Percentiles rank a stretch among this genome's conserved stretches.
Conservation (phyloP, 352 stramenopile species). For the Phytopythium helicoides region DNA sequence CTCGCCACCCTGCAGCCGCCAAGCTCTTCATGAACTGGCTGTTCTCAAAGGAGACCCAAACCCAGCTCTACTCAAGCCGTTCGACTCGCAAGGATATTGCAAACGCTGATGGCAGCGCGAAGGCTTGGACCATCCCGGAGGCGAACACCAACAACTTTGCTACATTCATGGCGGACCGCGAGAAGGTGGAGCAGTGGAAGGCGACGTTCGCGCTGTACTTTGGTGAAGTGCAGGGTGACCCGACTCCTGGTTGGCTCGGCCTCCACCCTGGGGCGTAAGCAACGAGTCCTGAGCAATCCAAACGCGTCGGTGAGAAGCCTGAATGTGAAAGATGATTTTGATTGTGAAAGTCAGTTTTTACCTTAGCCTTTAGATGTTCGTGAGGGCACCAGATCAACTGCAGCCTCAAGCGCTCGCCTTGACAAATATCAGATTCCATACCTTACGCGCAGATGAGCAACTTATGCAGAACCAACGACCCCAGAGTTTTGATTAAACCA, state of each 20-base stretch:
- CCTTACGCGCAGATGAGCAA: no score
- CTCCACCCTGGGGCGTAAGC: conserved; percentile 37
- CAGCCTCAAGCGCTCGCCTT: no score
- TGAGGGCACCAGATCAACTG: no score
- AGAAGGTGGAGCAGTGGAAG: conserved; percentile 32
- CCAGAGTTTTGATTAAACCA: no score
- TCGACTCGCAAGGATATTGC: conserved; percentile 7
- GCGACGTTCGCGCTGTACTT: conserved; percentile 58
- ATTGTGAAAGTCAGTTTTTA: no score
- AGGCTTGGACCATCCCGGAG: not conserved
- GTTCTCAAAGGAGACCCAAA: conserved; percentile 10
- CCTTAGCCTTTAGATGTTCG: no score
- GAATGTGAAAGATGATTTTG: no score
- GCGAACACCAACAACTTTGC: conserved; percentile 5
- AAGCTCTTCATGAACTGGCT: conserved; percentile 24
- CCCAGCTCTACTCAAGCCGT: not conserved
- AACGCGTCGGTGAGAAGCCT: no score
- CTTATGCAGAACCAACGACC: no score
- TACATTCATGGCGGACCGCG: conserved; percentile 50
- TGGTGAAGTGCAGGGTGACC: conserved; percentile 42
- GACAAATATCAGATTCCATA: no score
- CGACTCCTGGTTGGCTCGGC: conserved; percentile 31
- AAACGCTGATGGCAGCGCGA: not conserved
- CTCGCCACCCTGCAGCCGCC: conserved; percentile 12
- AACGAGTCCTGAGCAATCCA: no score